Evolutionary conservation across 2,329 filamentous ascomycete genomes (phyloP), one percentile per base, ranked within the genome.

Genomic region (Arthrocladium fulminans): DNA sequence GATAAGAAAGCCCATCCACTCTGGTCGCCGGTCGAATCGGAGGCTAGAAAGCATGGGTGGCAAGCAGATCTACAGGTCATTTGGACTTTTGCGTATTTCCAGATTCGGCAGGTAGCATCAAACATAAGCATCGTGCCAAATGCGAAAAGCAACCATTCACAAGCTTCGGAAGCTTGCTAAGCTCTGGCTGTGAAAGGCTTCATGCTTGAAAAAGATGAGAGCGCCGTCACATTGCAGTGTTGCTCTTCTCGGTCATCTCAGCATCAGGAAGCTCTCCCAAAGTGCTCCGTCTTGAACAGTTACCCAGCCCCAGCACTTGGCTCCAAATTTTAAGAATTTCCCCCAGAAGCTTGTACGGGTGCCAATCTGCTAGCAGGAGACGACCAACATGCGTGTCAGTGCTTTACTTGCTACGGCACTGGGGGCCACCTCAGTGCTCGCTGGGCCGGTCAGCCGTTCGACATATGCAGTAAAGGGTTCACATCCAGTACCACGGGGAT

Each of bases 391-490:
- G 44, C 32, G 19, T 22, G 15, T 38, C 9, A 15, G 32, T 23
- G 19, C 44, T 6, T n/a, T 47, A 24, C 22, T n/a, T 47, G 19
- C 19, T 39, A n/a, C n/a, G 20, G 32, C 29, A 12, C 44, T 47
- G 10, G 34, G 34, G 3, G 34, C 20, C 35, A 23, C 32, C 13
- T 30, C 25, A 15, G 37, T 29, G n/a, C 37, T 48, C 13, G 45
- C 22, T 10, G 37, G 37, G 2, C 37, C 38, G 12, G 57, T 68
- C 22, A 57, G 53, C 8, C 64, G 67, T 29, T 65, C 67, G 20
- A 59, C 64, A 1, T 77, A 76, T 57, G 62, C 63, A 7, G 65
- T 80, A 51, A 81, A 80, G 63, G 76, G 80, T 49, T 67, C 64
- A 10, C 76, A 79, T 59, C 52, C 61, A 53, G 71, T 74, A 9